Evolutionary conservation across 2,329 filamentous ascomycete species (phyloP).

Genomic region (Teratosphaeriaceae sp.): DNA sequence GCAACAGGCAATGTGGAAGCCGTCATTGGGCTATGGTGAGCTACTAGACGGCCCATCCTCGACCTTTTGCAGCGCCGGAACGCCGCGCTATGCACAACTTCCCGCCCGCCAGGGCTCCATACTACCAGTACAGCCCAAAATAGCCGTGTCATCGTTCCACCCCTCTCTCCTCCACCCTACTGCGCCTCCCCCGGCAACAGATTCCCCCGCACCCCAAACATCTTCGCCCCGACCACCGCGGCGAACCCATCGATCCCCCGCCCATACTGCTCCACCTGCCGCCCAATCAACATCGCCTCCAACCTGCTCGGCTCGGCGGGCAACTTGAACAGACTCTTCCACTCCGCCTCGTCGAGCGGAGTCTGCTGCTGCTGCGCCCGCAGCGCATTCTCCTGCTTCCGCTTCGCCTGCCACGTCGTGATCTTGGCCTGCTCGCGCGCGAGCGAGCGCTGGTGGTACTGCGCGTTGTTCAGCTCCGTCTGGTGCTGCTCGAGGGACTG

Average conservation of each 20-base stretch:
- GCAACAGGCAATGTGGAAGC: too few relatives aligned
- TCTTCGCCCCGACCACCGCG: constrained; percentile 85
- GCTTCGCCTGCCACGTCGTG: constrained; percentile 90
- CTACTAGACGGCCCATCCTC: too few relatives aligned
- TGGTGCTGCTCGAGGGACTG: constrained; percentile 98
- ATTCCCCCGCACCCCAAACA: constrained; percentile 86
- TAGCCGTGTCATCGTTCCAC: too few relatives aligned
- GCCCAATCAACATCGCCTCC: constrained; percentile 88
- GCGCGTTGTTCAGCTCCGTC: constrained; percentile 98
- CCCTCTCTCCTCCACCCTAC: too few relatives aligned
- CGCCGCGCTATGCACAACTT: constrained; percentile 11
- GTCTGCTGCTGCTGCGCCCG: constrained; percentile 81
- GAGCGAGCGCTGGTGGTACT: constrained; percentile 91
- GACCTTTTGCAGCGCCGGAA: constrained; percentile 8
- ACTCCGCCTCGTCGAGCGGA: constrained; percentile 90
- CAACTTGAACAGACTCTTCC: constrained; percentile 96
- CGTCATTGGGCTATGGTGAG: too few relatives aligned
- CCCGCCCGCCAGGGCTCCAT: background rate
- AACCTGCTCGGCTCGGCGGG: constrained; percentile 88
- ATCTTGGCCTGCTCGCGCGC: constrained; percentile 96
- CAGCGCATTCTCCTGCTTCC: constrained; percentile 89
- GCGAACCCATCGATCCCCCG: constrained; percentile 96
- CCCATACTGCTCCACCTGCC: constrained; percentile 97
- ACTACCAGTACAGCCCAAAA: too few relatives aligned
- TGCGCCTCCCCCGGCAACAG: constrained; percentile 49